Base-by-base conservation (phyloP, 116 monocot genomes). In the Dioscorea cayenensis region DNA sequence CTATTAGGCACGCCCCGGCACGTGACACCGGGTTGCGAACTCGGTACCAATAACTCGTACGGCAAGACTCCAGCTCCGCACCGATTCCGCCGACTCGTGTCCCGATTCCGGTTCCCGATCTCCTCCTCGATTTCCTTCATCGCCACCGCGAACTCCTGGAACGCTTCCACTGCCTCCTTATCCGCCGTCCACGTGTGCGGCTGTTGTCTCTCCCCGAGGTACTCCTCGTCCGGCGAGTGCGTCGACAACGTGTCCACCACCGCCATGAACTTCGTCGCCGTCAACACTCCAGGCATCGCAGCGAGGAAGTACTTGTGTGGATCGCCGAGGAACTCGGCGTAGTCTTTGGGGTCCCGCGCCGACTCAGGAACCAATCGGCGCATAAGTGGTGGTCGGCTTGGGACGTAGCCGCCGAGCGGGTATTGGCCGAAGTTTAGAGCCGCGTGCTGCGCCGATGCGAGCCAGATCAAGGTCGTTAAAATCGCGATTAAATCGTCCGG, bases 151-250 rank as follows among this genome's bases (percentile, higher is more conserved):
- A 90, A 90, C 78, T 79, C 66, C 36, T 63, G n/a, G 55, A 71
- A 81, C 58, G 69, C 81, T 62, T 82, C 76, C 6, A 77, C 50
- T 14, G 84, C 78, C 52, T 25, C 66, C 36, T 28, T 77, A 7
- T 92, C 86, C 11, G 51, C 77, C 0, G 89, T 82, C 92, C 92
- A 92, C 14, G 75, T 77, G 27, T 36, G 72, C 8, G 67, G 43
- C 51, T 73, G 72, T 62, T 76, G 75, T 25, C 76, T 71, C 60
- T 79, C 72, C 3, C 92, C 92, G 10, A 93, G 62, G 67, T 93
- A 93, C 86, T 93, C 92, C 81, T 93, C 92, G 67, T 93, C 92
- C 60, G 92, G 92, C 72, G 92, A 93, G 78, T 89, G 92, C 66
- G 86, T 87, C 61, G 92, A 93, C 77, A 93, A 67, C 7, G 89